phyloP scores from a whole-genome alignment of 2,329 filamentous ascomycete species.

The Gyromitra esculenta region DNA sequence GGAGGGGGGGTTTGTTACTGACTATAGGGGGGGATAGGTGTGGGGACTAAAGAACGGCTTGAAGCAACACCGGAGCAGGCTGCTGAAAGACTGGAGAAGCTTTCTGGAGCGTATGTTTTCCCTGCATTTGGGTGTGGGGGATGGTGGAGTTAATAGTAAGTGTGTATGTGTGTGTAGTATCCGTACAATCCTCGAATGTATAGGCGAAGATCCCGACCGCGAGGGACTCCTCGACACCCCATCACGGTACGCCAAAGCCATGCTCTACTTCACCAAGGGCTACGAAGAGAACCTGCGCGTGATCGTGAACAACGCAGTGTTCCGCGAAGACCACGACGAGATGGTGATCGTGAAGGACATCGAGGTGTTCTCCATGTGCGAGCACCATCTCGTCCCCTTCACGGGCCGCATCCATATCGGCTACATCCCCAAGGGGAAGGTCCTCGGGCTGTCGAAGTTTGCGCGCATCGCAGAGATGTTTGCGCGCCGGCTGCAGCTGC shows the following conservation, averaged over 20 bases:
- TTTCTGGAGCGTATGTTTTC: conserved; percentile 65
- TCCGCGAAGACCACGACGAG: conserved; percentile 96
- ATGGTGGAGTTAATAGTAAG: background rate
- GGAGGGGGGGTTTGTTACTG: background rate
- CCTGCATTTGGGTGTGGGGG: background rate
- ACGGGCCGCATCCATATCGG: conserved; percentile 99
- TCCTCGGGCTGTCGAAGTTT: conserved; percentile 94
- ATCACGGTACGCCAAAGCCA: conserved; percentile 89
- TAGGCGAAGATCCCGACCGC: conserved; percentile 74
- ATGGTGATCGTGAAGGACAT: conserved; percentile 98
- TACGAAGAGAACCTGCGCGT: conserved; percentile 94
- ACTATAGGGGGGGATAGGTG: conserved; percentile 61
- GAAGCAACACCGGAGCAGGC: conserved; percentile 68
- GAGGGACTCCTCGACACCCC: conserved; percentile 75
- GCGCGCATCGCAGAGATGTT: conserved; percentile 98
- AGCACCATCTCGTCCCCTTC: conserved; percentile 97
- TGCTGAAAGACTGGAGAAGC: conserved; percentile 67
- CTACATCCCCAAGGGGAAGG: conserved; percentile 90
- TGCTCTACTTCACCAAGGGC: conserved; percentile 95
- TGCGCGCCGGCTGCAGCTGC: conserved; percentile 88
- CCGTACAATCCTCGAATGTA: conserved; percentile 73
- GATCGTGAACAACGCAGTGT: conserved; percentile 92
- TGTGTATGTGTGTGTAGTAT: conserved; percentile 63
- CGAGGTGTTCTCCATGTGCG: conserved; percentile 91
- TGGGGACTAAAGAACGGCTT: conserved; percentile 71